Evolutionary conservation across 345 rosid genomes (phyloP).

Genomic region (Sisymbrium irio): DNA sequence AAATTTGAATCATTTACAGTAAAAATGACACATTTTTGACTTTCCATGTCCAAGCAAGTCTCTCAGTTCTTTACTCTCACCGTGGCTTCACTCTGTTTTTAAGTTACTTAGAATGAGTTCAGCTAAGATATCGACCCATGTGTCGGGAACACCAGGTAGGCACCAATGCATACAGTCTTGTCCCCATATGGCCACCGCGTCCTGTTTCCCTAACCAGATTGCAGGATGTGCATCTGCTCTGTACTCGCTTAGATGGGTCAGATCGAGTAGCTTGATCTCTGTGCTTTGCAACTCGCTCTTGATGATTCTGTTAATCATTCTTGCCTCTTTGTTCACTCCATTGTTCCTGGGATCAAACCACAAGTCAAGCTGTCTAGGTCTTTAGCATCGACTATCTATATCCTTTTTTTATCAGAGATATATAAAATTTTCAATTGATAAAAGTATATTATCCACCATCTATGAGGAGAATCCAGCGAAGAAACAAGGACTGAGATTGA

Average conservation of each 20-base stretch:
- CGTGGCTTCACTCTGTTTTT: constrained; percentile 27
- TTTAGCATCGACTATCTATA: constrained; percentile 34
- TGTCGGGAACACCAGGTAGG: constrained; percentile 91
- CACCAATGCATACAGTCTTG: constrained; percentile 99
- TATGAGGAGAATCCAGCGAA: background rate
- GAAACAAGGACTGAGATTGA: background rate
- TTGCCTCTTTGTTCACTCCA: constrained; percentile 87
- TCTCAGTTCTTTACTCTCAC: background rate
- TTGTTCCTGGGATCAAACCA: constrained; percentile 94
- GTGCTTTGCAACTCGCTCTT: constrained; percentile 42
- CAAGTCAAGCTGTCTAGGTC: constrained; percentile 72
- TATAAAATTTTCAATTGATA: background rate
- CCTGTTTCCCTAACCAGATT: constrained; percentile 91
- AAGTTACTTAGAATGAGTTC: constrained; percentile 43
- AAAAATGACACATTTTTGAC: constrained; percentile 3
- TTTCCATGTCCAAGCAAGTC: background rate
- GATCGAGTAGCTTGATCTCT: constrained; percentile 59
- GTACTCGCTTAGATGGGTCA: constrained; percentile 77
- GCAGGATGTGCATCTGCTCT: constrained; percentile 98
- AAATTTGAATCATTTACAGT: constrained; percentile 19
- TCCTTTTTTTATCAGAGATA: background rate
- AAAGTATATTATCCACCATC: background rate
- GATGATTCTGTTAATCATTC: constrained; percentile 59
- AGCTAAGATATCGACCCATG: constrained; percentile 84
- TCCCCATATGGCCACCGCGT: constrained; percentile 84